Percentiles rank a stretch among this genome's conserved stretches.
phyloP scores from a whole-genome alignment of 1,284 basidiomycete genomes.

The Farysia itapuensis region DNA sequence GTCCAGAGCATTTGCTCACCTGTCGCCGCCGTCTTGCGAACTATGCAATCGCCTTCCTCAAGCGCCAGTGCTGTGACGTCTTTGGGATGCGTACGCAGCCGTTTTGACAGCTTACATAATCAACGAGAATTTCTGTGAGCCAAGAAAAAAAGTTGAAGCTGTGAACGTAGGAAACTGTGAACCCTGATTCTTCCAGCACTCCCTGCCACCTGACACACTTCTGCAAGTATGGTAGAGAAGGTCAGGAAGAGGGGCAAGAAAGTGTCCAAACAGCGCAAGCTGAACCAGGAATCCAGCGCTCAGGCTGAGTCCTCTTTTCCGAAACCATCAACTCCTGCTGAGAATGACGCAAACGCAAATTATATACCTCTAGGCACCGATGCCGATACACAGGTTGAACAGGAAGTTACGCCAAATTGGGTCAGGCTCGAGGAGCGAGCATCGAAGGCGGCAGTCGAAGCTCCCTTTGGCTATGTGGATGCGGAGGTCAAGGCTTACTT shows the following conservation, averaged over 20 bases:
- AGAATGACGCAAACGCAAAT: slow-evolving; percentile 12
- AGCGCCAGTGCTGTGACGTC: no score
- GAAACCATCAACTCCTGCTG: neutral
- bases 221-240: slow-evolving; percentile 30
- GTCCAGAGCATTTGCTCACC: no score
- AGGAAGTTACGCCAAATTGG: slow-evolving; percentile 21
- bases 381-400: neutral
- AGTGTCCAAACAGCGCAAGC: slow-evolving; percentile 24
- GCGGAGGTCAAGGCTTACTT: slow-evolving; percentile 53
- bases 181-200: no score
- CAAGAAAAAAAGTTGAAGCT: no score
- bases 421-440: slow-evolving; percentile 20
- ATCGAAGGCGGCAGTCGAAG: slow-evolving; percentile 28
- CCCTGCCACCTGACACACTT: no score
- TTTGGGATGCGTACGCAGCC: no score
- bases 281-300: neutral
- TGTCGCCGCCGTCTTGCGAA: no score
- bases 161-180: no score
- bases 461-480: slow-evolving; percentile 52
- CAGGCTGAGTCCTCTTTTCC: neutral
- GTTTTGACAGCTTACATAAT: no score
- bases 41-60: no score
- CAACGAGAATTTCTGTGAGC: no score
- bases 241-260: slow-evolving; percentile 41
- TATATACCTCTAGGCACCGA: slow-evolving; percentile 16